Evolutionary conservation across 345 rosid genomes (phyloP).

Genomic region (Euclidium syriacum): DNA sequence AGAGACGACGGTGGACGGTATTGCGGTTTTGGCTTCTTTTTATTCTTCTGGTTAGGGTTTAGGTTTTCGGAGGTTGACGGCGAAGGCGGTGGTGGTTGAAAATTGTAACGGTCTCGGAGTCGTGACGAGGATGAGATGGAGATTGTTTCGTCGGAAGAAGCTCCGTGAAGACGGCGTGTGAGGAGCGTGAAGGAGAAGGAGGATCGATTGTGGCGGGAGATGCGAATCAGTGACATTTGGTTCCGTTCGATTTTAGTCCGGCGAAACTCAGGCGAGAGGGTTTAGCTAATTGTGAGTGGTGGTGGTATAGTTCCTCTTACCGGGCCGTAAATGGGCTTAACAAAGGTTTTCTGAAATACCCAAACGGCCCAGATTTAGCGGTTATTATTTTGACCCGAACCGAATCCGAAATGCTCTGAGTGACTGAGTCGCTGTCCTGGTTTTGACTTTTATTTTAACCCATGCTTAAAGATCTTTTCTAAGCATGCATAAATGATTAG

Average conservation of each 20-base stretch:
- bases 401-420: too few relatives aligned
- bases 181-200: constrained; percentile 11
- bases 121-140: constrained; percentile 41
- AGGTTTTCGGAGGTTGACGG: constrained; percentile 34
- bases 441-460: too few relatives aligned
- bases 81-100: constrained; percentile 59
- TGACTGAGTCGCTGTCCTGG: too few relatives aligned
- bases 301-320: too few relatives aligned
- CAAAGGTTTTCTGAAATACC: not conserved
- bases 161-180: constrained; percentile 37
- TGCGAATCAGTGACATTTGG: constrained; percentile 47
- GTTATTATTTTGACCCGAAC: too few relatives aligned
- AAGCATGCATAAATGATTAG: too few relatives aligned
- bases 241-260: too few relatives aligned
- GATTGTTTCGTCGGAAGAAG: constrained; percentile 7
- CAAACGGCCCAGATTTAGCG: not conserved
- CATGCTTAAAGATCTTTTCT: too few relatives aligned
- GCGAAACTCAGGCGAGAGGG: constrained; percentile 12
- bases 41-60: constrained; percentile 17
- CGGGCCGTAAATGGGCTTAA: constrained; percentile 9
- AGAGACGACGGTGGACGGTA: constrained; percentile 91
- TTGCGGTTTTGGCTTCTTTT: constrained; percentile 50
- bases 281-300: too few relatives aligned
- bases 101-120: constrained; percentile 66
- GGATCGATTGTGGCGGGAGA: constrained; percentile 48